Conservation (phyloP, 305 asterid species). For the Petunia hybrid region DNA sequence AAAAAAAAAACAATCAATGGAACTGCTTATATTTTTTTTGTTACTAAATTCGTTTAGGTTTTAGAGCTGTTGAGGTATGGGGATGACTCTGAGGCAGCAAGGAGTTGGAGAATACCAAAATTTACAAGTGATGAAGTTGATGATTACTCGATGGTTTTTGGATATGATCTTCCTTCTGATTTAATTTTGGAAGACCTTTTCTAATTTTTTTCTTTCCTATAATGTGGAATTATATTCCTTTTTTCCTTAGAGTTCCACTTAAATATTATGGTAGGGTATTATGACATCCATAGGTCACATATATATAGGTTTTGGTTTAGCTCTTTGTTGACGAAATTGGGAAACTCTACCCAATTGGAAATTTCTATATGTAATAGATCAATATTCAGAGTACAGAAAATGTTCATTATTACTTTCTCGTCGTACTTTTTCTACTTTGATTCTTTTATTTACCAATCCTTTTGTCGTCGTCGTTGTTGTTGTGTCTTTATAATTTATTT, state of each 20-base stretch:
- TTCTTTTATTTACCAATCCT: background rate
- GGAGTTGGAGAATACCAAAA: constrained; percentile 72
- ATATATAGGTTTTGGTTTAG: background rate
- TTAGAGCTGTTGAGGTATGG: constrained; percentile 57
- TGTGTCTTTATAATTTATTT: background rate
- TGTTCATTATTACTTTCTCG: background rate
- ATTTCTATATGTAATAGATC: background rate
- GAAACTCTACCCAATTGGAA: background rate
- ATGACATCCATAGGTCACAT: background rate
- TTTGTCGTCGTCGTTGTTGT: background rate
- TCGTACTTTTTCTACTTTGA: background rate
- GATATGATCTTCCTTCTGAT: constrained; percentile 70
- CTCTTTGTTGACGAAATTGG: background rate
- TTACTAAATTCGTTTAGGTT: constrained; percentile 45
- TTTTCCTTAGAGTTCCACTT: background rate
- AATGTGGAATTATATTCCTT: constrained; percentile 5
- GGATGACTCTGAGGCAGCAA: constrained; percentile 50
- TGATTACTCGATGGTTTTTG: constrained; percentile 76
- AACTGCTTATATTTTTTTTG: background rate
- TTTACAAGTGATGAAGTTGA: constrained; percentile 80
- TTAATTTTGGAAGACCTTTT: constrained; percentile 63
- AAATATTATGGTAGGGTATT: background rate
- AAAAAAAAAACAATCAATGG: too few relatives aligned
- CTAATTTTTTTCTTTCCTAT: background rate
- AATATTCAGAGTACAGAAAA: background rate